A percentile compares a stretch with the other conserved stretches of the same genome.
Evolutionary conservation across 192 early-diverging fungal species (phyloP).

Genomic region (Backusella parvicylindrica): DNA sequence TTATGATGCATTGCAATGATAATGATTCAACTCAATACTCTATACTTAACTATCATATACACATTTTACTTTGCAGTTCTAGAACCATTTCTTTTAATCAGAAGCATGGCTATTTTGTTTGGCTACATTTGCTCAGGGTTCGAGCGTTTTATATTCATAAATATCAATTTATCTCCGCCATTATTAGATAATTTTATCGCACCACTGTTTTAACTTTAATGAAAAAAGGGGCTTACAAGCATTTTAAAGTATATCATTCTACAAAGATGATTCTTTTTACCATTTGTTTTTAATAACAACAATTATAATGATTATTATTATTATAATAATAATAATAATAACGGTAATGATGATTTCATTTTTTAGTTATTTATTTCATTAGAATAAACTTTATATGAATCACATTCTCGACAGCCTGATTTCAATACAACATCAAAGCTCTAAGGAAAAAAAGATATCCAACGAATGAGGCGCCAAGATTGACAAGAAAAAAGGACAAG

Average conservation of each 20-base stretch:
- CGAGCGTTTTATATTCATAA: not conserved
- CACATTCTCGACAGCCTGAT: not conserved
- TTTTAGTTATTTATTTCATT: not conserved
- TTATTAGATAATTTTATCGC: not conserved
- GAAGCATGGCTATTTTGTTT: not conserved
- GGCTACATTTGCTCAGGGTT: not conserved
- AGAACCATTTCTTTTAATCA: not conserved
- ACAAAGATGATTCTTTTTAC: not conserved
- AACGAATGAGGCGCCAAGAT: not conserved
- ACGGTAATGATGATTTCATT: not conserved
- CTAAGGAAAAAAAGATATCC: not conserved
- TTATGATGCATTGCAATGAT: not conserved
- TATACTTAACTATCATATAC: not conserved
- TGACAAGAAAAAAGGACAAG: not conserved
- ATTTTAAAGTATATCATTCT: not conserved
- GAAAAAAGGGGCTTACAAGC: not conserved
- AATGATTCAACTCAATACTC: not conserved
- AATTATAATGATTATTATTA: no score
- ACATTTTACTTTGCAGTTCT: not conserved
- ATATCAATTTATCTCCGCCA: not conserved
- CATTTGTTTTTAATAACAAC: not conserved
- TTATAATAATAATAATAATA: no score
- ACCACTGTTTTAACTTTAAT: not conserved
- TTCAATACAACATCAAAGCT: not conserved
- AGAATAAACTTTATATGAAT: not conserved